These are phyloP conservation scores for Aureobasidium sp. DNA, from an alignment of 2,329 filamentous ascomycete genomes.

Conservation along the genomic window DNA sequence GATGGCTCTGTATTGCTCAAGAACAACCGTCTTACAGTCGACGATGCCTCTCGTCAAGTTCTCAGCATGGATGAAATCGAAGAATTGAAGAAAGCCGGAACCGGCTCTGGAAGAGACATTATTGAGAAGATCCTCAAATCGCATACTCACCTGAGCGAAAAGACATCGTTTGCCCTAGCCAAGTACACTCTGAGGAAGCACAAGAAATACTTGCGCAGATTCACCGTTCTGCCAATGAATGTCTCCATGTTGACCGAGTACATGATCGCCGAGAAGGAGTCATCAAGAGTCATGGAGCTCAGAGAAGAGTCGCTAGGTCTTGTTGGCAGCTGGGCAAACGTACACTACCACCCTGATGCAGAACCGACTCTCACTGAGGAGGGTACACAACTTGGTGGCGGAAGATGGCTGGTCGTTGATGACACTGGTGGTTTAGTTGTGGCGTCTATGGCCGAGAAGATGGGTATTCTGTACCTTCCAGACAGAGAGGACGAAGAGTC, in stretches of 20 bases:
- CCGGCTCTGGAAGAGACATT: constrained; percentile 74
- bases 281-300: constrained; percentile 73
- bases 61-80: constrained; percentile 66
- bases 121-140: constrained; percentile 89
- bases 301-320: constrained; percentile 75
- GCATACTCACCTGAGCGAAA: constrained; percentile 84
- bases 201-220: constrained; percentile 84
- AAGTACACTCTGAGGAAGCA: constrained; percentile 95
- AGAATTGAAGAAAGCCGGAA: constrained; percentile 61
- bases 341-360: constrained; percentile 58
- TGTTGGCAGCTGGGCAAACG: constrained; percentile 81
- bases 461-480: constrained; percentile 63
- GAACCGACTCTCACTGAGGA: constrained; percentile 12
- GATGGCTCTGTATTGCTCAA: constrained; percentile 45
- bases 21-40: constrained; percentile 55
- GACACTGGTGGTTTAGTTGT: constrained; percentile 78
- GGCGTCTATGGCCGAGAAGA: constrained; percentile 77
- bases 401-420: constrained; percentile 75
- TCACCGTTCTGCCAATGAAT: constrained; percentile 77
- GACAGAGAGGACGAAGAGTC: constrained; percentile 24
- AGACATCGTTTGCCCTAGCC: constrained; percentile 84
- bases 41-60: constrained; percentile 62
- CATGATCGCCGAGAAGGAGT: constrained; percentile 71
- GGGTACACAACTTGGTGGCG: constrained; percentile 35
- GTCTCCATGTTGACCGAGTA: constrained; percentile 67